These are phyloP conservation scores for Conticribra weissflogii DNA, from an alignment of 108 stramenopile genomes.

Conservation along the genomic window DNA sequence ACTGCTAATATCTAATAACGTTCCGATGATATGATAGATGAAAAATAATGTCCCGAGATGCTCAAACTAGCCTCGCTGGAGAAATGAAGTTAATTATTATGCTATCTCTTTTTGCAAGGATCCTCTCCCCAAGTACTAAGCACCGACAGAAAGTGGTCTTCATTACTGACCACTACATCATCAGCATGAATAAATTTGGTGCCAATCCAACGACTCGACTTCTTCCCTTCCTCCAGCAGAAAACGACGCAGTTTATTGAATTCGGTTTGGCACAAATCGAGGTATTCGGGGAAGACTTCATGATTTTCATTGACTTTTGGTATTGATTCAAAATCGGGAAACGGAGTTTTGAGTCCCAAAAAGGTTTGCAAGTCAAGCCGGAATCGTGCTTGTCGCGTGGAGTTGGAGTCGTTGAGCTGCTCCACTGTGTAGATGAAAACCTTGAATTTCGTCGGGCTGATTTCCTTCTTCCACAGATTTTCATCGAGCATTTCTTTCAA, in stretches of 20 bases:
- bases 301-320: conserved; percentile 40
- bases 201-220: conserved; percentile 45
- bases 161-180: conserved; percentile 51
- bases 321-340: conserved; percentile 29
- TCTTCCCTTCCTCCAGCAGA: conserved; percentile 28
- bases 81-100: too few species aligned
- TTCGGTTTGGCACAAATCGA: conserved; percentile 45
- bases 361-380: conserved; percentile 41
- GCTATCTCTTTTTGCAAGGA: conserved; percentile 16
- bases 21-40: too few species aligned
- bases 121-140: conserved; percentile 27
- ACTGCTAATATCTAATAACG: too few species aligned
- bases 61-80: too few species aligned
- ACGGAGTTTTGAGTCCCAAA: conserved; percentile 30
- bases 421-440: conserved; percentile 56
- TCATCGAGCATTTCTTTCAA: conserved; percentile 20
- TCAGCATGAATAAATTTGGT: conserved; percentile 38
- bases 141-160: conserved; percentile 27
- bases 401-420: conserved; percentile 51
- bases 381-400: conserved; percentile 26
- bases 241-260: conserved; percentile 20
- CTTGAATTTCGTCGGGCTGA: conserved; percentile 36
- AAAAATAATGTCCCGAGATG: too few species aligned
- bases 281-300: conserved; percentile 39
- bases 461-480: conserved; percentile 21